These are phyloP conservation scores for Mycosarcoma maydis DNA, from an alignment of 1,284 basidiomycete species.

Conservation along the genomic window DNA sequence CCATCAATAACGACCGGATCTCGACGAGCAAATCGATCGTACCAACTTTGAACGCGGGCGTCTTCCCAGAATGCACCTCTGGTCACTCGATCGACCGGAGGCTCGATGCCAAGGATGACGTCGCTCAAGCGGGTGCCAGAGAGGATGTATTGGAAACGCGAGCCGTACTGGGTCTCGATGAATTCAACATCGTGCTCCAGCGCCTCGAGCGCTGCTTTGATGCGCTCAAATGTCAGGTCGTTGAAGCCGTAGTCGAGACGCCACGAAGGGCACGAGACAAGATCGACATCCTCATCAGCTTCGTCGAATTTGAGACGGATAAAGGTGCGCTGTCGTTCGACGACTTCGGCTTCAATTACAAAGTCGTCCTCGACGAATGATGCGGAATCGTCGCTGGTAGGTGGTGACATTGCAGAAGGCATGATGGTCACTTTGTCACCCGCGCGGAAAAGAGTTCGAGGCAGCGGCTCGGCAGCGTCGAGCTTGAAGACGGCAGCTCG, in stretches of 20 bases:
- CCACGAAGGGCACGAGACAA: slow-evolving; percentile 53
- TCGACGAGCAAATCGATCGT: slow-evolving; percentile 68
- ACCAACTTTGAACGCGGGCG: slow-evolving; percentile 66
- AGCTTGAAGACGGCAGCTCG: slow-evolving; percentile 58
- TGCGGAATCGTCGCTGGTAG: neutral
- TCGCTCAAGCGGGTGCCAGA: slow-evolving; percentile 57
- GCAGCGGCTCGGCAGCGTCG: slow-evolving; percentile 46
- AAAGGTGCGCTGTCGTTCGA: slow-evolving; percentile 42
- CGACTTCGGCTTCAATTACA: slow-evolving; percentile 53
- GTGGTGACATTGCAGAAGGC: slow-evolving; percentile 13
- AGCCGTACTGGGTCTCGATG: slow-evolving; percentile 44
- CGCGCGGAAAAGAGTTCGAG: slow-evolving; percentile 47
- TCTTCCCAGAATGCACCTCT: slow-evolving; percentile 73
- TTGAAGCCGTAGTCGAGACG: slow-evolving; percentile 78
- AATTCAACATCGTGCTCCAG: slow-evolving; percentile 74
- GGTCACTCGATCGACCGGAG: slow-evolving; percentile 71
- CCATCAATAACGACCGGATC: slow-evolving; percentile 78
- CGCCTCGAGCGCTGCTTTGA: slow-evolving; percentile 75
- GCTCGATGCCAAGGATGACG: slow-evolving; percentile 70
- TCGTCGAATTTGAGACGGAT: slow-evolving; percentile 58
- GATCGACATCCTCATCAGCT: slow-evolving; percentile 45
- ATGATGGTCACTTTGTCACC: slow-evolving; percentile 55
- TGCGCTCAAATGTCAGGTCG: slow-evolving; percentile 76
- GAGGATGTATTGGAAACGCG: slow-evolving; percentile 47
- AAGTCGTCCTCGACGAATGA: slow-evolving; percentile 12